Evolutionary conservation across 495 filamentous ascomycete genomes (phyloP).

Genomic region (Neurospora tetrasperma): DNA sequence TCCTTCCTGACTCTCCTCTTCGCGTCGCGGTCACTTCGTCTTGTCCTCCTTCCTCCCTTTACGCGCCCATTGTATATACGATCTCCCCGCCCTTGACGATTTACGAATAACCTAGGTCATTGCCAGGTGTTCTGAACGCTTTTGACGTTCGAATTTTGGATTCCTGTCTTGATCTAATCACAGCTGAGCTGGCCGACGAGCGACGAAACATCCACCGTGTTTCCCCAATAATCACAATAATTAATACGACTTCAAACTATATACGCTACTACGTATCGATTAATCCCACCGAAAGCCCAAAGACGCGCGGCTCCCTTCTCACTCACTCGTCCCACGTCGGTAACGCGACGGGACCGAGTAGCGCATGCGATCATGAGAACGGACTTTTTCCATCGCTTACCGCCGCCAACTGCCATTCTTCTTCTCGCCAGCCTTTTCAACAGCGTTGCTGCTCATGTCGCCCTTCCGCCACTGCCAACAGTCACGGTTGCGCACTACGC

Average conservation of each 20-base stretch:
- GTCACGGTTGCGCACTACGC: slow-evolving; percentile 28
- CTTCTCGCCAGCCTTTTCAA: slow-evolving; percentile 28
- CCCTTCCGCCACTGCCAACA: slow-evolving; percentile 25
- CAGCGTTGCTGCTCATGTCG: slow-evolving; percentile 23
- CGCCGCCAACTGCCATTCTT: slow-evolving; percentile 30
- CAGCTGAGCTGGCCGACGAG: not conserved
- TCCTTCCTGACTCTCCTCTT: not conserved
- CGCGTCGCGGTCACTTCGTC: not conserved
- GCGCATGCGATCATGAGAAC: slow-evolving; percentile 15
- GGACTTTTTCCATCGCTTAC: slow-evolving; percentile 31
- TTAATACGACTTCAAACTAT: not conserved
- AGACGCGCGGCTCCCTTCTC: not conserved
- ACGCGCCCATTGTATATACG: not conserved
- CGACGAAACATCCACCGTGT: not conserved
- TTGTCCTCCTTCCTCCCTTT: not conserved
- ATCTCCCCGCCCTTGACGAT: not conserved
- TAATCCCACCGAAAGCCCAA: not conserved
- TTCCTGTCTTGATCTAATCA: not conserved
- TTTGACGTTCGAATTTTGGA: not conserved
- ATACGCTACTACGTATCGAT: not conserved
- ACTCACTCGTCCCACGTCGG: not conserved
- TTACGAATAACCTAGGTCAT: not conserved
- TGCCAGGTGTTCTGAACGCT: not conserved
- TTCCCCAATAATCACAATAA: not conserved
- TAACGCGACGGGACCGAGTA: not conserved